These are phyloP conservation scores for Chytriomyces hyalinus DNA, from an alignment of 192 early-diverging fungal species.

Conservation along the genomic window DNA sequence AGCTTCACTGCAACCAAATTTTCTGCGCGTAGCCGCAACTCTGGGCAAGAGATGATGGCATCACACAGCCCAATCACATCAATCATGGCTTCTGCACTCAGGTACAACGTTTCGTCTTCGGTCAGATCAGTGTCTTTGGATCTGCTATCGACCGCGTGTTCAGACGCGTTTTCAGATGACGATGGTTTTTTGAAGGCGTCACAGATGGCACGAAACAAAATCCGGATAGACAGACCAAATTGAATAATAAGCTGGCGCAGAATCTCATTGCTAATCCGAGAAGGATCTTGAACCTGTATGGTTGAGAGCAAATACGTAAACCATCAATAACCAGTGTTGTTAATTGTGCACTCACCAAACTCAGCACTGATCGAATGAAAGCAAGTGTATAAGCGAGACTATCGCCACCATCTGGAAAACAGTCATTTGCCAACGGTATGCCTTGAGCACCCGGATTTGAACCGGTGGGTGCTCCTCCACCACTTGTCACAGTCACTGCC, in stretches of 20 bases:
- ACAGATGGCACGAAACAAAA: constrained; percentile 18
- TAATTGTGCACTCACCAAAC: not conserved
- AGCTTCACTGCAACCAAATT: constrained; percentile 16
- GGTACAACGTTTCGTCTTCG: not conserved
- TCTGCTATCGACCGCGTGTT: not conserved
- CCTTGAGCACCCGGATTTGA: not conserved
- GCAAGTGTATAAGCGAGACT: not conserved
- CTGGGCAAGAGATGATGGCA: constrained; percentile 7
- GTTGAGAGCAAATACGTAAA: no score
- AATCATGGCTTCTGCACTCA: not conserved
- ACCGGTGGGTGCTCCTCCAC: not conserved
- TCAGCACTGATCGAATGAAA: constrained; percentile 1
- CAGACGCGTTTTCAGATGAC: not conserved
- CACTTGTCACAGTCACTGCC: not conserved
- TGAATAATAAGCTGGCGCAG: constrained; percentile 14
- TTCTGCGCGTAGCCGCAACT: constrained; percentile 20
- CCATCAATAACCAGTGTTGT: no score
- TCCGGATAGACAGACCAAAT: constrained; percentile 23
- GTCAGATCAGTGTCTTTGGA: no score
- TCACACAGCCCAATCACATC: constrained; percentile 25
- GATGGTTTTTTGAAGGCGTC: constrained; percentile 9
- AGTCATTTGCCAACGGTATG: not conserved
- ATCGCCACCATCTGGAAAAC: constrained; percentile 24
- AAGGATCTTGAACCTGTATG: not conserved
- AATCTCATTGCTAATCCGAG: not conserved